phyloP scores from a whole-genome alignment of 306 rosid species.

The Sicyos edulis region DNA sequence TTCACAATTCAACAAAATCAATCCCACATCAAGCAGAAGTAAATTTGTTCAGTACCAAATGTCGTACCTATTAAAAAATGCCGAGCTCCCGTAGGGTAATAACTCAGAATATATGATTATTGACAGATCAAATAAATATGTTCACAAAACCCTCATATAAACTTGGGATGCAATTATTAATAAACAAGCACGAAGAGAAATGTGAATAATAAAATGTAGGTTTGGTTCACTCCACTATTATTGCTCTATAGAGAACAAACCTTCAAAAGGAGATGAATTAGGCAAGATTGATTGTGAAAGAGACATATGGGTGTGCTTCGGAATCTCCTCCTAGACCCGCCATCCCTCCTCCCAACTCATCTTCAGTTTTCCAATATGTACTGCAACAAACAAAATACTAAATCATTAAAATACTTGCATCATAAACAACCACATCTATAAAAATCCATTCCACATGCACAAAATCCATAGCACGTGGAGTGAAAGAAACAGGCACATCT shows the following conservation, averaged over 20 bases:
- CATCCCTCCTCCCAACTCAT: constrained; percentile 67
- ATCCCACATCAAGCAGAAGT: no score
- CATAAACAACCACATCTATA: background rate
- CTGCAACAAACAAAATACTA: constrained; percentile 31
- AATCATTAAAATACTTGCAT: background rate
- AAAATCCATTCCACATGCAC: background rate
- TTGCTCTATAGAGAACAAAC: constrained; percentile 32
- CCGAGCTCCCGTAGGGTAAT: background rate
- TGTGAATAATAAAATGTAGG: constrained; percentile 14
- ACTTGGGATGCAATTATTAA: constrained; percentile 15
- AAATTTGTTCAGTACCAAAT: no score
- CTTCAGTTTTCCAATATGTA: constrained; percentile 72
- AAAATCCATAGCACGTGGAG: background rate
- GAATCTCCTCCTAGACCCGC: constrained; percentile 77
- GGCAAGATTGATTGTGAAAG: constrained; percentile 68
- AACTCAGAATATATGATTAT: background rate
- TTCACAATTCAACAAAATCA: no score
- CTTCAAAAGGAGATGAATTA: constrained; percentile 26
- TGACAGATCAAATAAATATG: constrained; percentile 14
- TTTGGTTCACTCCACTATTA: constrained; percentile 39
- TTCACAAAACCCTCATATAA: constrained; percentile 12
- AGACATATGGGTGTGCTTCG: constrained; percentile 73
- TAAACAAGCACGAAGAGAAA: background rate
- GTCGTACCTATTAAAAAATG: no score
- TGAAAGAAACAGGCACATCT: no score